Evolutionary conservation across 2,329 filamentous ascomycete species (phyloP).

Genomic region (Apiospora aurea): DNA sequence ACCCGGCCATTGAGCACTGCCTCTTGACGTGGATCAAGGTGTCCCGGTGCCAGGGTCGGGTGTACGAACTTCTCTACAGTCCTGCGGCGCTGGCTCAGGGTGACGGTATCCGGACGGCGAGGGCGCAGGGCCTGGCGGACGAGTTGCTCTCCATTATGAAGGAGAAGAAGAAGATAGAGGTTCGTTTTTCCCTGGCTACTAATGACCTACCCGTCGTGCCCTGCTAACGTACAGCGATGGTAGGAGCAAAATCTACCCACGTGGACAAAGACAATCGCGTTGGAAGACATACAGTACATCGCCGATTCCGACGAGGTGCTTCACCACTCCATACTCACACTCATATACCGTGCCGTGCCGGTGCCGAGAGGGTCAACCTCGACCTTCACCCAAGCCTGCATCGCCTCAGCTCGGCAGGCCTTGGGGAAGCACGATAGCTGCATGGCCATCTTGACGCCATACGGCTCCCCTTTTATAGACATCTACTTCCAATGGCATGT

Average conservation of each 20-base stretch:
- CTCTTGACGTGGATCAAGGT: constrained; percentile 59
- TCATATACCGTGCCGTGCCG: constrained; percentile 61
- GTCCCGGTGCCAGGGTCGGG: constrained; percentile 62
- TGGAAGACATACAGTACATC: constrained; percentile 32
- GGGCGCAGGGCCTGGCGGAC: constrained; percentile 48
- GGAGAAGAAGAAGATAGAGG: constrained; percentile 17
- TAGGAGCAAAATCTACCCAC: background rate
- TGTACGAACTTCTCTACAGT: constrained; percentile 66
- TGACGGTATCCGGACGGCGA: constrained; percentile 48
- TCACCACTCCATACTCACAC: constrained; percentile 55
- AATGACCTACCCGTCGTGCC: background rate
- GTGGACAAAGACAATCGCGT: background rate
- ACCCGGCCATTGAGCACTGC: constrained; percentile 2
- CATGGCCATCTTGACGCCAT: constrained; percentile 49
- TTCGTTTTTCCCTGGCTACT: constrained; percentile 28
- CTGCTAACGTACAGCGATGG: background rate
- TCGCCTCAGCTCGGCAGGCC: constrained; percentile 57
- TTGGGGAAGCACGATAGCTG: constrained; percentile 54
- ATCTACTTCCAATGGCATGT: constrained; percentile 61
- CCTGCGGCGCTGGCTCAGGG: constrained; percentile 52
- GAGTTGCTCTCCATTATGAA: constrained; percentile 40
- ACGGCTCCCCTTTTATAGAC: constrained; percentile 49
- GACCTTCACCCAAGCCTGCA: constrained; percentile 57
- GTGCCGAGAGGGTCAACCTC: constrained; percentile 49
- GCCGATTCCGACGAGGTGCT: constrained; percentile 52